Evolutionary conservation across 257 asterid genomes (phyloP).

Genomic region (Nicotiana tomentosiformis): DNA sequence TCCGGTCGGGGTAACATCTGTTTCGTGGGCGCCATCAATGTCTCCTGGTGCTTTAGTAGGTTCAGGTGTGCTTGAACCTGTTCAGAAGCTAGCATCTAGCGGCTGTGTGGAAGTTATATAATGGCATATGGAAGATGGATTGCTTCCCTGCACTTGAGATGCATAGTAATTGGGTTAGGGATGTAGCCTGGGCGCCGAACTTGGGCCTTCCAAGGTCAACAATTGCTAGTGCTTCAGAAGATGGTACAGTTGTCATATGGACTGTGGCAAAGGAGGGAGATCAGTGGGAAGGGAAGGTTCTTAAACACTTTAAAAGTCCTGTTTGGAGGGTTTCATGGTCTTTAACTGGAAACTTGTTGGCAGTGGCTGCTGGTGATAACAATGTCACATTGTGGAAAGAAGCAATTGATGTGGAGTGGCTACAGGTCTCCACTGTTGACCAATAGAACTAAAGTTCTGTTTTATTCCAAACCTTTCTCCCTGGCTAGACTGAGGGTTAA

Average conservation of each 20-base stretch:
- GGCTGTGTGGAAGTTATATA: conserved; percentile 86
- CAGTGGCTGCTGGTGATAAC: conserved; percentile 88
- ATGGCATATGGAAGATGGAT: conserved; percentile 86
- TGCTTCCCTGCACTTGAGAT: conserved; percentile 80
- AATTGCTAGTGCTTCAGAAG: conserved; percentile 92
- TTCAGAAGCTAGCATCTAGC: conserved; percentile 88
- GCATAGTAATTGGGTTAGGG: conserved; percentile 92
- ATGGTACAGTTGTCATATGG: conserved; percentile 88
- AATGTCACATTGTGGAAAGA: conserved; percentile 77
- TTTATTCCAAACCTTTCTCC: too few species aligned
- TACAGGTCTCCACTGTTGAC: conserved; percentile 59
- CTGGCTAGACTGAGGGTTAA: too few species aligned
- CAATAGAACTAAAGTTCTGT: conserved; percentile 25
- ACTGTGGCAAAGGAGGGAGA: conserved; percentile 74
- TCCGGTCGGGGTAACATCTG: conserved; percentile 91
- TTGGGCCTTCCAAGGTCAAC: conserved; percentile 94
- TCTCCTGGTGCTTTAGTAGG: conserved; percentile 82
- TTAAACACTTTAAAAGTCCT: conserved; percentile 72
- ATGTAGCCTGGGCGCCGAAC: conserved; percentile 96
- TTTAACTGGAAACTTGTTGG: conserved; percentile 78
- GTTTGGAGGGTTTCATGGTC: conserved; percentile 99
- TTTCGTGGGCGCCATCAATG: conserved; percentile 89
- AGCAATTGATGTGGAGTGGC: conserved; percentile 97
- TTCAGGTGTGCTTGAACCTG: conserved; percentile 52
- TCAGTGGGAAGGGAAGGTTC: conserved; percentile 78